Evolutionary conservation across 2,329 filamentous ascomycete genomes (phyloP), one percentile per base, ranked within the genome.

Genomic region (Rhytidhysteron rufulum): DNA sequence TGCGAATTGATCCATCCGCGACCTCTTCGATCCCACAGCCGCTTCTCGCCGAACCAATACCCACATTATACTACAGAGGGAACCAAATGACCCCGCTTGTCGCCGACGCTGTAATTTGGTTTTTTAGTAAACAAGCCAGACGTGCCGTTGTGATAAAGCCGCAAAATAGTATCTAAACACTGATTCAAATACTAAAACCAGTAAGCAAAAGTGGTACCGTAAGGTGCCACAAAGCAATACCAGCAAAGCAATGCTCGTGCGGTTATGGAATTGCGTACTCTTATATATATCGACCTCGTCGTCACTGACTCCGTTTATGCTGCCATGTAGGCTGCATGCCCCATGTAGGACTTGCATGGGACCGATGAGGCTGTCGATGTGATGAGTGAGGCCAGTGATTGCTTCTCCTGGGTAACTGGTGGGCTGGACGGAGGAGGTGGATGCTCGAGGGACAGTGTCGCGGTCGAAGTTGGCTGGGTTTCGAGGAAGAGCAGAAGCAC

Each of bases 241-340:
- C n/a, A n/a, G n/a, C n/a, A n/a, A n/a, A n/a, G n/a, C n/a, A n/a
- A n/a, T n/a, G n/a, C n/a, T n/a, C n/a, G n/a, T n/a, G n/a, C n/a
- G n/a, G n/a, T n/a, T n/a, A n/a, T n/a, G n/a, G n/a, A n/a, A n/a
- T n/a, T n/a, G n/a, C n/a, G n/a, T n/a, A n/a, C n/a, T n/a, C n/a
- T n/a, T n/a, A n/a, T n/a, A n/a, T n/a, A n/a, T n/a, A n/a, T n/a
- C n/a, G n/a, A n/a, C n/a, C n/a, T n/a, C n/a, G n/a, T n/a, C n/a
- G n/a, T n/a, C n/a, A n/a, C n/a, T n/a, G n/a, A n/a, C 8, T 24
- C n/a, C 24, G 10, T 34, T 48, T 64, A 71, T 51, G 68, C 68
- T 43, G 86, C 86, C 88, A 95, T 95, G 75, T 95, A 96, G 55
- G 87, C n/a, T n/a, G n/a, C n/a, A n/a, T n/a, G n/a, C n/a, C n/a